Evolutionary conservation across 192 early-diverging fungal species (phyloP).

Genomic region (Blastocladiella britannica): DNA sequence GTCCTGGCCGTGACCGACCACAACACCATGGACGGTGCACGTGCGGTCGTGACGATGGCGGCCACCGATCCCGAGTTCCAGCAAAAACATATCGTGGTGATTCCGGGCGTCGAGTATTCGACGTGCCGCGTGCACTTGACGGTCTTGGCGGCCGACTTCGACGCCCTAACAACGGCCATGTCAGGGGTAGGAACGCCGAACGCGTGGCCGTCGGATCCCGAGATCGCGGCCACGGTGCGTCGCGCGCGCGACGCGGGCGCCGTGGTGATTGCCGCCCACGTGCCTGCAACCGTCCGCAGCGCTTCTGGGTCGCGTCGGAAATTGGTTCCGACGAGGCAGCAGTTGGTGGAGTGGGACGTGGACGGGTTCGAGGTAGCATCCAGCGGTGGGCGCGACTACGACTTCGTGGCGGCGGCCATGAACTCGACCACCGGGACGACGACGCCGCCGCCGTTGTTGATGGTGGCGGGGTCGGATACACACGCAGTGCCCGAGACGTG

Average conservation of each 20-base stretch:
- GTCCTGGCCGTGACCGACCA: slow-evolving; percentile 50
- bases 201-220: slow-evolving; percentile 35
- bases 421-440: no score
- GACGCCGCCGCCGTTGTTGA: no score
- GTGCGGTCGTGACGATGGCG: slow-evolving; percentile 34
- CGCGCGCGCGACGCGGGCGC: slow-evolving; percentile 41
- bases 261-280: slow-evolving; percentile 51
- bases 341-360: slow-evolving; percentile 41
- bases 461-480: no score
- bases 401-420: no score
- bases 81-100: slow-evolving; percentile 27
- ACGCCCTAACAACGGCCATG: no score
- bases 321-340: slow-evolving; percentile 32
- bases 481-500: no score
- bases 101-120: slow-evolving; percentile 48
- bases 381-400: no score
- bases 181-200: slow-evolving; percentile 16
- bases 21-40: slow-evolving; percentile 37
- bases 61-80: slow-evolving; percentile 17
- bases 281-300: slow-evolving; percentile 46
- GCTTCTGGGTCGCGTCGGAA: slow-evolving; percentile 30
- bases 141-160: slow-evolving; percentile 35
- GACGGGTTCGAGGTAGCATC: slow-evolving; percentile 49
- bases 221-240: slow-evolving; percentile 29
- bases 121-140: slow-evolving; percentile 53